Base-by-base conservation (phyloP, 176 grass and related monocot species). In the Olyra latifolia region DNA sequence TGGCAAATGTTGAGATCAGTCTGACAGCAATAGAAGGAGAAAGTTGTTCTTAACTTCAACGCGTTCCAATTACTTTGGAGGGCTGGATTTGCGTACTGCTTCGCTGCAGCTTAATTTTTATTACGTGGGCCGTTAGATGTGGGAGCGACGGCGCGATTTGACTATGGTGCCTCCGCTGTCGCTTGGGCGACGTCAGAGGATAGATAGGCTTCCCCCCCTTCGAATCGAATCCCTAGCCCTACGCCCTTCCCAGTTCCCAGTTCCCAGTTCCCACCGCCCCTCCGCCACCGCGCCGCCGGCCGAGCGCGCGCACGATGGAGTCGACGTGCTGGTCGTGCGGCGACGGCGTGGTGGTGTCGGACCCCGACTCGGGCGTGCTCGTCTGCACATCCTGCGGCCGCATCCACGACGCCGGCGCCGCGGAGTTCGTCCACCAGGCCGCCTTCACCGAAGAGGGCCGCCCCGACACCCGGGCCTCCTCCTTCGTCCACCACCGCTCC, bases 351-450 rank as follows among this genome's bases (percentile, higher is more conserved):
- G 44, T 83, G 7, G 63, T 83, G 19, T 35, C 69, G 2, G 90
- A 92, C 58, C 78, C 73, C 20, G 86, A 83, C 55, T 65, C 78
- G 2, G 78, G 74, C 58, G 83, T 15, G 19, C 72, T 41, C 52
- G 42, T 92, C 30, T 92, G 90, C 74, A 17, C 23, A 17, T 77
- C 77, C 8, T 89, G 83, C 42, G 90, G 86, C 66, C 59, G 28
- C 77, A 69, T 54, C 3, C 55, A 82, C 77, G 68, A 47, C 24
- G 53, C 63, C 32, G 74, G 82, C 17, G 40, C 82, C 24, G 25
- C 20, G 23, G 62, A 80, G 39, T 89, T 86, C 44, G 25, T 79
- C 30, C 43, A 88, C 4, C 79, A 80, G 43, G 1, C 71, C 50
- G 4, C 50, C 49, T 92, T 88, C 72, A 80, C 67, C n/a, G 57